Conservation (phyloP, 345 rosid species). For the Viola odorata region DNA sequence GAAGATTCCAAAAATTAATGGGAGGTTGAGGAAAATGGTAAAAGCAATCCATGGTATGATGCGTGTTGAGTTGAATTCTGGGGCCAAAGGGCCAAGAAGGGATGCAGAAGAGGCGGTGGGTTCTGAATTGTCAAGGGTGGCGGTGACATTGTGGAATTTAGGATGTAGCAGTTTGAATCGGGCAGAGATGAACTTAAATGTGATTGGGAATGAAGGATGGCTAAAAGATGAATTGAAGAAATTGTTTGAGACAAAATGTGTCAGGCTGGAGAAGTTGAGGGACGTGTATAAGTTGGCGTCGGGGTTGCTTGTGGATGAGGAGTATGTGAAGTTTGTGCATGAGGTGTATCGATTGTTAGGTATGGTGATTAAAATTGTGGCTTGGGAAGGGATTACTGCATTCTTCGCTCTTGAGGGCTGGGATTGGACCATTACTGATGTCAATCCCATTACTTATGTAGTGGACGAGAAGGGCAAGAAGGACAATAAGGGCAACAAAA, state of each 20-base stretch:
- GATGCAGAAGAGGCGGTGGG: slow-evolving; percentile 28
- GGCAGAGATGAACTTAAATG: slow-evolving; percentile 36
- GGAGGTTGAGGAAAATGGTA: slow-evolving; percentile 52
- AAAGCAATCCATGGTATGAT: slow-evolving; percentile 47
- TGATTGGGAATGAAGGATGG: slow-evolving; percentile 26
- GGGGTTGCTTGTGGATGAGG: slow-evolving; percentile 31
- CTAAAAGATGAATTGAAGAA: slow-evolving; percentile 26
- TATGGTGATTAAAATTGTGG: slow-evolving; percentile 13
- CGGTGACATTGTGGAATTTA: slow-evolving; percentile 31
- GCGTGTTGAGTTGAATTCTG: slow-evolving; percentile 50
- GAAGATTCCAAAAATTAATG: slow-evolving; percentile 47
- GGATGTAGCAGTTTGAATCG: slow-evolving; percentile 54
- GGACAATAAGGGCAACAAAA: slow-evolving; percentile 58
- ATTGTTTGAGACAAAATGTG: slow-evolving; percentile 27
- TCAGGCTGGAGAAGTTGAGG: slow-evolving; percentile 20
- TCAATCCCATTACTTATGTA: too few species aligned
- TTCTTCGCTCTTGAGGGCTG: too few species aligned
- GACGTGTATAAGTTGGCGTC: slow-evolving; percentile 26
- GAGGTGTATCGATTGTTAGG: slow-evolving; percentile 39
- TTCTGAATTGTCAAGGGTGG: slow-evolving; percentile 33
- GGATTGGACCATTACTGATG: too few species aligned
- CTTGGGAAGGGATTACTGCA: too few species aligned
- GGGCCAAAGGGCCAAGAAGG: slow-evolving; percentile 26
- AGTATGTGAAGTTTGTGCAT: slow-evolving; percentile 45
- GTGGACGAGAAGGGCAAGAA: slow-evolving; percentile 32